A percentile compares a stretch with the other conserved stretches of the same genome.
Conservation (phyloP, 768 basidiomycete species). For the Suillus americanus region DNA sequence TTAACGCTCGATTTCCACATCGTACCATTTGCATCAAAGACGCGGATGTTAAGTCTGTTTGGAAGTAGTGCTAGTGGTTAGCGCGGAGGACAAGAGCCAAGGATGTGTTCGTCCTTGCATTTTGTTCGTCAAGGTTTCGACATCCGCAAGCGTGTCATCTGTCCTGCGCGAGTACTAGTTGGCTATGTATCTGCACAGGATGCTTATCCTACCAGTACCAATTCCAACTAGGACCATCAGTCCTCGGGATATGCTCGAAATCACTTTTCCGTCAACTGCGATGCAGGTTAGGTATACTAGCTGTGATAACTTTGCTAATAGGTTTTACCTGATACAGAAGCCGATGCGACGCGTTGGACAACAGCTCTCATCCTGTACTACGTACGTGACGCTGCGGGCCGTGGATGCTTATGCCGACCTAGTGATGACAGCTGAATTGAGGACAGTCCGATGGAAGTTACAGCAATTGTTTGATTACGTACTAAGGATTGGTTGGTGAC, state of each 20-base stretch:
- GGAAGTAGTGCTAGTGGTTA: slow-evolving; percentile 8
- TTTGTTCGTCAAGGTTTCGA: slow-evolving; percentile 74
- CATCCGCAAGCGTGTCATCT: slow-evolving; percentile 84
- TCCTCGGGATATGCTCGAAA: slow-evolving; percentile 82
- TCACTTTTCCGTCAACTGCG: slow-evolving; percentile 73
- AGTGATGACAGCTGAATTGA: neutral
- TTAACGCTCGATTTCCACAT: slow-evolving; percentile 90
- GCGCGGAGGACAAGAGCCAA: neutral
- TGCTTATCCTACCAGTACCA: slow-evolving; percentile 58
- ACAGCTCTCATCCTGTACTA: slow-evolving; percentile 70
- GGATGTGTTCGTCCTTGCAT: slow-evolving; percentile 50
- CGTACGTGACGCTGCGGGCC: neutral
- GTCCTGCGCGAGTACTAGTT: slow-evolving; percentile 24
- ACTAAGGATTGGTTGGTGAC: neutral
- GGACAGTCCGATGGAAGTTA: neutral
- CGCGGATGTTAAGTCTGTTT: slow-evolving; percentile 64
- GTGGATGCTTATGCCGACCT: neutral
- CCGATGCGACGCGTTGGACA: slow-evolving; percentile 78
- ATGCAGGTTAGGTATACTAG: neutral
- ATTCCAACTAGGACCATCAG: slow-evolving; percentile 92
- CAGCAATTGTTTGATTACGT: neutral
- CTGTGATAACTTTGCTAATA: neutral
- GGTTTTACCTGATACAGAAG: slow-evolving; percentile 75
- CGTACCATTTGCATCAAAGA: slow-evolving; percentile 62
- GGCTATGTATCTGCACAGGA: slow-evolving; percentile 5